Percentiles rank a stretch among this genome's conserved stretches.
Evolutionary conservation across 2,329 filamentous ascomycete species (phyloP).

Genomic region (Beauveria bassiana): DNA sequence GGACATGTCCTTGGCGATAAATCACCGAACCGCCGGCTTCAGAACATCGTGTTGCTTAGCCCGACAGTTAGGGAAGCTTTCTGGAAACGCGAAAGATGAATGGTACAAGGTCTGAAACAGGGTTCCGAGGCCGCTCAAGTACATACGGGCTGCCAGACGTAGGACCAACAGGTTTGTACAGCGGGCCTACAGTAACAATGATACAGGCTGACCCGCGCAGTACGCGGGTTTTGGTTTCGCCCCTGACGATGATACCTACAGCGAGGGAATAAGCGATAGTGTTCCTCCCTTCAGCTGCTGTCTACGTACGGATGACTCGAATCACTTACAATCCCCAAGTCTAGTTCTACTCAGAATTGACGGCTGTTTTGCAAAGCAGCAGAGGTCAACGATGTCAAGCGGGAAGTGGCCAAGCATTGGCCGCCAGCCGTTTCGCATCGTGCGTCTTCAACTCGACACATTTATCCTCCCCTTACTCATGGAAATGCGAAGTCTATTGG

Average conservation of each 20-base stretch:
- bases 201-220: not conserved
- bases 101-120: not conserved
- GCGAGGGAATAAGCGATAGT: not conserved
- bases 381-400: not conserved
- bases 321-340: not conserved
- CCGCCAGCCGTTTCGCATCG: not conserved
- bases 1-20: not conserved
- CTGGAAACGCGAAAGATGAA: not conserved
- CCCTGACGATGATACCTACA: not conserved
- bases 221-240: not conserved
- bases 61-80: not conserved
- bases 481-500: not conserved
- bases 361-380: not conserved
- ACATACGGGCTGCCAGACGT: not conserved
- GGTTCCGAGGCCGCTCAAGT: not conserved
- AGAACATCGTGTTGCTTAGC: not conserved
- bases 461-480: not conserved
- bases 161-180: not conserved
- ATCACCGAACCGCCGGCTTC: not conserved
- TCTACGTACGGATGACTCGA: not conserved
- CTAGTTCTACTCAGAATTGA: not conserved
- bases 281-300: not conserved
- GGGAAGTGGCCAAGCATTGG: not conserved
- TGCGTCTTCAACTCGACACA: not conserved
- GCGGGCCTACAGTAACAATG: too few species aligned